These are phyloP conservation scores for Suillus subalutaceus DNA, from an alignment of 768 basidiomycete genomes.

Conservation along the genomic window DNA sequence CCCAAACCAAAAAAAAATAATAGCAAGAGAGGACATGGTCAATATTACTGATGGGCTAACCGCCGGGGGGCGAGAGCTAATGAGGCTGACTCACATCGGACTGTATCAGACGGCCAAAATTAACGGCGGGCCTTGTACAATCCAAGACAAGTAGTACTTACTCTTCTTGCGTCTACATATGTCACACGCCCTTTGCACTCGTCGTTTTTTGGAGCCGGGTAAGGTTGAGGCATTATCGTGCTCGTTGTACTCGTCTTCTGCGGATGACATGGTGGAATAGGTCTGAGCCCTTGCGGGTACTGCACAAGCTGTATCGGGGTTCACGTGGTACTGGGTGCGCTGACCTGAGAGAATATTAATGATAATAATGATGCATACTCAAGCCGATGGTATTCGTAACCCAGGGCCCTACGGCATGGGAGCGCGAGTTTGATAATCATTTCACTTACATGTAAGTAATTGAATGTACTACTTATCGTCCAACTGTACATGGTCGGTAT, in stretches of 20 bases:
- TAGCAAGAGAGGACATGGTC: neutral
- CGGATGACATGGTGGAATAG: constrained; percentile 54
- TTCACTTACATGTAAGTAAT: neutral
- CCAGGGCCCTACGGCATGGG: neutral
- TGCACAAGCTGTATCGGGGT: neutral
- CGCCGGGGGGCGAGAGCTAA: neutral
- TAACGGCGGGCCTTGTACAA: constrained; percentile 7
- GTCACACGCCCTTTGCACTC: constrained; percentile 81
- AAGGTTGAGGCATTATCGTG: constrained; percentile 32
- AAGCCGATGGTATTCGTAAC: neutral
- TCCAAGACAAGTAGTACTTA: constrained; percentile 31
- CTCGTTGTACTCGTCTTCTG: constrained; percentile 64
- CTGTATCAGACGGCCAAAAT: constrained; percentile 36
- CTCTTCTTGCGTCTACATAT: constrained; percentile 85
- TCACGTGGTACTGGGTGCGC: neutral
- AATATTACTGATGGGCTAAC: neutral
- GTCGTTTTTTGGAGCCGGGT: constrained; percentile 62
- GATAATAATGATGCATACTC: neutral
- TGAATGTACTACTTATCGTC: too few species aligned
- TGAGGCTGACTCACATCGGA: constrained; percentile 57
- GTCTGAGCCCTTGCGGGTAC: neutral
- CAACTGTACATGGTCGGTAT: too few species aligned
- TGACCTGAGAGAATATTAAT: constrained; percentile 1
- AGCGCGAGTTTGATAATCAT: neutral
- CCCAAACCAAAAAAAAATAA: neutral